Evolutionary conservation across 2,329 filamentous ascomycete species (phyloP).

Genomic region (Penicillium decumbens): DNA sequence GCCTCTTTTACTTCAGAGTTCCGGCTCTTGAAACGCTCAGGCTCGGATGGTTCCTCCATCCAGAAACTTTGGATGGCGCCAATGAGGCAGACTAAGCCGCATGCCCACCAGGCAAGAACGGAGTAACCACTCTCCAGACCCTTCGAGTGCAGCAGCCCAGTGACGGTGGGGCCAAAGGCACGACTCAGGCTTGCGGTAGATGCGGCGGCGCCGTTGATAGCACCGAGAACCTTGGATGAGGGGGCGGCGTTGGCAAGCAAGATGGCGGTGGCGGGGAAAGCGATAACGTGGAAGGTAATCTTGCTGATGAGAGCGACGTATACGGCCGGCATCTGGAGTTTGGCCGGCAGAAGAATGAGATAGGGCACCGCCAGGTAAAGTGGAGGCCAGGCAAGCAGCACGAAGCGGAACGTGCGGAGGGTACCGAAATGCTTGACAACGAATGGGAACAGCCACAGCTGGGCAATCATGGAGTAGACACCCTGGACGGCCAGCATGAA

Average conservation of each 20-base stretch:
- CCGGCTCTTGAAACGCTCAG: constrained; percentile 37
- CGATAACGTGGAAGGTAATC: constrained; percentile 84
- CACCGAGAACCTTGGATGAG: constrained; percentile 76
- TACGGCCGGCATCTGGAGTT: constrained; percentile 67
- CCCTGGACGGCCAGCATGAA: constrained; percentile 85
- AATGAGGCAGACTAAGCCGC: constrained; percentile 66
- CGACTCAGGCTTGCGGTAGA: constrained; percentile 86
- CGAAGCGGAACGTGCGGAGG: constrained; percentile 73
- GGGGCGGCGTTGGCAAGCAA: constrained; percentile 84
- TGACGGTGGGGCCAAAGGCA: constrained; percentile 82
- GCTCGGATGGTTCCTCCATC: constrained; percentile 60
- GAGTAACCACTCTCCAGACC: constrained; percentile 78
- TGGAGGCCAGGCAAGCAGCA: constrained; percentile 76
- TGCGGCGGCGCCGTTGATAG: constrained; percentile 86
- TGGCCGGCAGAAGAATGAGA: constrained; percentile 72
- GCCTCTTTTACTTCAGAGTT: constrained; percentile 26
- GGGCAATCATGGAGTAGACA: constrained; percentile 80
- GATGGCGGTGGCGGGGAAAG: constrained; percentile 86
- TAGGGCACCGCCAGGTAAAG: constrained; percentile 88
- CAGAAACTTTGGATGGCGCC: constrained; percentile 72
- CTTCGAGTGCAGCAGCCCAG: constrained; percentile 75
- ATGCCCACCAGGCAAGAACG: constrained; percentile 90
- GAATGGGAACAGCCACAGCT: constrained; percentile 76
- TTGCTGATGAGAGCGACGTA: constrained; percentile 81
- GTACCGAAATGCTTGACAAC: constrained; percentile 71